These are phyloP conservation scores for Ascochyta lentis DNA, from an alignment of 2,329 filamentous ascomycete species.

Conservation along the genomic window DNA sequence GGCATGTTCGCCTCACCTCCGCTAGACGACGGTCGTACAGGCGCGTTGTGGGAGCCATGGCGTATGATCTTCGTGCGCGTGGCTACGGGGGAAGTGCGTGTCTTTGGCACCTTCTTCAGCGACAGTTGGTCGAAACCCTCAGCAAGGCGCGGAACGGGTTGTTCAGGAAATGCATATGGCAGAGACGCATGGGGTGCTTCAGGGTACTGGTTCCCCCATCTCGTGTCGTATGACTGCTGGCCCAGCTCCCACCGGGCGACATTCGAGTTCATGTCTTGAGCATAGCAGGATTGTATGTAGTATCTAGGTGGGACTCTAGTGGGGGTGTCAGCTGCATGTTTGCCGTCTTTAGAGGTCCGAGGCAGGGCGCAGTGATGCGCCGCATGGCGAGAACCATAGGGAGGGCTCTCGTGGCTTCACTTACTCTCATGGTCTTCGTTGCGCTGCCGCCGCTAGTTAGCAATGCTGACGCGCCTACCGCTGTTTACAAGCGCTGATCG, in stretches of 20 bases:
- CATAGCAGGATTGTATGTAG: conserved; percentile 40
- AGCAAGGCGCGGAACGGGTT: conserved; percentile 30
- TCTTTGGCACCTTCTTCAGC: conserved; percentile 34
- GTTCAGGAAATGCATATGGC: conserved; percentile 39
- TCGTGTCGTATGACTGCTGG: conserved; percentile 39
- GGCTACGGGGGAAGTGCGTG: conserved; percentile 43
- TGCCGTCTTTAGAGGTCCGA: not conserved
- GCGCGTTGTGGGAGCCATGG: conserved; percentile 45
- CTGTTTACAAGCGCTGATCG: conserved; percentile 16
- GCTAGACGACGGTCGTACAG: conserved; percentile 42
- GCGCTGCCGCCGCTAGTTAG: conserved; percentile 30
- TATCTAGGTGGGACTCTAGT: conserved; percentile 30
- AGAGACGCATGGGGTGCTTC: conserved; percentile 33
- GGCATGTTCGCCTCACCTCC: conserved; percentile 39
- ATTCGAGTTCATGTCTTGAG: conserved; percentile 48
- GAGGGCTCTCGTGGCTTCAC: conserved; percentile 36
- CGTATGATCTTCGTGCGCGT: conserved; percentile 45
- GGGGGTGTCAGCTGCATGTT: conserved; percentile 33
- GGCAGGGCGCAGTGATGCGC: conserved; percentile 13
- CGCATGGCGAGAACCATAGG: conserved; percentile 21
- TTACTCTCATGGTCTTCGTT: conserved; percentile 46
- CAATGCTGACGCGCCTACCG: conserved; percentile 21
- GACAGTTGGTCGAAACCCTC: conserved; percentile 38
- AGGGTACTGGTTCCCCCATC: conserved; percentile 15
- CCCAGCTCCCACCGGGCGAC: conserved; percentile 43